Base-by-base conservation (phyloP, 345 rosid species). In the Garcia nutans region DNA sequence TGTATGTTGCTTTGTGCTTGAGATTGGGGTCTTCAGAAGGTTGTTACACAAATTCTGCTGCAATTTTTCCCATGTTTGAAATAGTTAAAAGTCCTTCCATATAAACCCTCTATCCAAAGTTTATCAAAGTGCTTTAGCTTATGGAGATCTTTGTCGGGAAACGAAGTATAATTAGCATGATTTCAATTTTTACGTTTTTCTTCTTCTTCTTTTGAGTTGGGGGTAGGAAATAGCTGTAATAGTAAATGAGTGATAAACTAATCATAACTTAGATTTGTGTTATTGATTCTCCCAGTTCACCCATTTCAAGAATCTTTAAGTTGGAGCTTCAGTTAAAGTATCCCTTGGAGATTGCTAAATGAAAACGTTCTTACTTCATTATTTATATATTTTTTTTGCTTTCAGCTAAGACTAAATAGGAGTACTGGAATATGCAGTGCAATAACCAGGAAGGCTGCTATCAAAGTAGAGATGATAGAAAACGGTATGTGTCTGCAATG, bases 401-500 rank as follows among this genome's bases (percentile, higher is more conserved):
- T 60, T 26, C 75, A 72, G 57, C 16, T 45, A 45, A 72, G 57
- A 44, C 57, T 6, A 54, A 60, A 23, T 31, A 60, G 56, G 26
- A 60, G 57, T 24, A 57, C 9, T 9, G 8, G 12, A 22, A 72
- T 59, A 59, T 72, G 67, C 23, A n/a, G 24, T 9, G 22, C 10
- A 0, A 0, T 45, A 17, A 72, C n/a, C 2, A 72, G 24, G 44
- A 72, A 72, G 75, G 62, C 17, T 71, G 33, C 26, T 26, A 71
- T 1, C 22, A 24, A 44, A 72, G 26, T 54, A 67, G 69, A 56
- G 24, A 20, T 26, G 15, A 44, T 45, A 55, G 60, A 68, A 72
- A 67, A 61, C 10, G 78, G 77, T 61, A 68, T 49, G 73, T 13
- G 10, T 49, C 19, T 59, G 69, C 31, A 16, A 42, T 62, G 74